Base-by-base conservation (phyloP, 1,284 basidiomycete genomes). In the Irpex sp. region DNA sequence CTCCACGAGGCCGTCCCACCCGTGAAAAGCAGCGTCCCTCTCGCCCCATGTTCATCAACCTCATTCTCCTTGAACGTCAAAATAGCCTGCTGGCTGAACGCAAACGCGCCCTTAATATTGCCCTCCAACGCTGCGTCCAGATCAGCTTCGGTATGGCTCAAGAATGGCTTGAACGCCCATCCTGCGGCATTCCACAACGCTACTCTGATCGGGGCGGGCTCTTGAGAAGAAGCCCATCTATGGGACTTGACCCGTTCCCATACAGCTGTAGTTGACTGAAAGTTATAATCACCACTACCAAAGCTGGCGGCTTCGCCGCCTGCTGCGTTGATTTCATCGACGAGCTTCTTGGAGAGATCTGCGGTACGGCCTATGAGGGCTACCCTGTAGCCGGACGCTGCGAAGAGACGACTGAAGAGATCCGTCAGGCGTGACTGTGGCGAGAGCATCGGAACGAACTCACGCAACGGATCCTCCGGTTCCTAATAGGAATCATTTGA, bases 1-100 rank as follows among this genome's bases (percentile, higher is more conserved):
- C 91, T 77, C 57, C 83, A 65, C 59, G 84, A 82, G 0, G 88
- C 84, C 11, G 91, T 93, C 9, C 92, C 91, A 2, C 91, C 91
- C 0, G 92, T 93, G 72, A 93, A 90, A 37, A 93, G 81, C 56
- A 93, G 74, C 1, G 88, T 85, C 11, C 91, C 91, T 13, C 83
- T 78, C 70, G 77, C 73, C 1, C 81, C 81, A 1, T 68, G 69
- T 47, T 76, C 78, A 59, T 79, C 80, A 11, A 86, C 68, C 15
- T 81, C 78, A 67, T 89, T 89, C 61, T 81, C 79, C 68, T 85
- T 83, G 77, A 93, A 88, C 6, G 82, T 78, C 31, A 83, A 69
- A 59, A 93, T 81, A 2, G 82, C 83, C 62, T 86, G 83, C 36
- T 83, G 83, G 3, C 90, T 75, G 70, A 93, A 94, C 0, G 88